These are phyloP conservation scores for Clathrus columnatus DNA, from an alignment of 768 basidiomycete species.

Conservation along the genomic window DNA sequence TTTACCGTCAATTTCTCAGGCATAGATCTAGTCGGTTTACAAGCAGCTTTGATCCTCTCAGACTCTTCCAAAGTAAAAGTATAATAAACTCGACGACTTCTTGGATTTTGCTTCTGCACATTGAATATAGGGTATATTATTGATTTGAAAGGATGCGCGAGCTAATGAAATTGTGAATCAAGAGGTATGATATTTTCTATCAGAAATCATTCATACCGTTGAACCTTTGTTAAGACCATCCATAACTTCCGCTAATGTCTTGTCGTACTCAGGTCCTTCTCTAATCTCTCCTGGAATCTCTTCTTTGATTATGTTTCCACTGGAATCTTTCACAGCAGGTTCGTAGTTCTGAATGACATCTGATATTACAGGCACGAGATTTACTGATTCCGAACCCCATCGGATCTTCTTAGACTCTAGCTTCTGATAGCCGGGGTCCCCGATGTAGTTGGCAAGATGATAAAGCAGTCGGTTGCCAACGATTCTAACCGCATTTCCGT, in stretches of 20 bases:
- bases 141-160: neutral
- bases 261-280: constrained; percentile 12
- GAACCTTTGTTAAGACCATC: neutral
- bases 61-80: constrained; percentile 13
- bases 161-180: neutral
- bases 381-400: constrained; percentile 18
- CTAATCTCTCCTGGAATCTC: constrained; percentile 12
- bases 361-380: constrained; percentile 15
- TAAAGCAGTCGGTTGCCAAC: constrained; percentile 15
- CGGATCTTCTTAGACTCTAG: neutral
- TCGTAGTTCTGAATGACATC: neutral
- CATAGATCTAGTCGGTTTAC: neutral
- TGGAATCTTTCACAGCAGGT: neutral
- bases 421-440: constrained; percentile 7
- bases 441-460: neutral
- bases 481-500: constrained; percentile 19
- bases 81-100: constrained; percentile 10
- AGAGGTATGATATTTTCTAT: no score
- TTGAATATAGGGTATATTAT: neutral
- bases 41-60: constrained; percentile 6
- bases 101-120: neutral
- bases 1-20: constrained; percentile 6
- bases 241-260: constrained; percentile 9
- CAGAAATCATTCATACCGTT: neutral
- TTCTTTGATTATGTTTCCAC: constrained; percentile 8